Conservation (phyloP, 495 filamentous ascomycete genomes). For the Xylaria telfairii region DNA sequence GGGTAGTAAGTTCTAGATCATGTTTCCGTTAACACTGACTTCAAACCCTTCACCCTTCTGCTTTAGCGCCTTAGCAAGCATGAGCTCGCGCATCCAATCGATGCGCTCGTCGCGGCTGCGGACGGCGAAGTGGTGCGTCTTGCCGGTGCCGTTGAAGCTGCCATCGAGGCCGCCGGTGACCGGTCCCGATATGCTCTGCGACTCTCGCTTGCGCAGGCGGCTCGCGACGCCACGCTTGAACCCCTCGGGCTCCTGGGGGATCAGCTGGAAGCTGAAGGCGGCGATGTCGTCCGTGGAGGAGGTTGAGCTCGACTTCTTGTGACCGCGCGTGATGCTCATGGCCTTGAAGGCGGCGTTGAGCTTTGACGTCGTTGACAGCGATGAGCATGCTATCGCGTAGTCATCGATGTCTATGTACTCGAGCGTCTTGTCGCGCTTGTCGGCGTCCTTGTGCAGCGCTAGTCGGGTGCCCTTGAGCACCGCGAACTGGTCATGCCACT, state of each 20-base stretch:
- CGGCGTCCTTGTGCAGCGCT: constrained; percentile 76
- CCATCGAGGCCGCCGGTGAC: constrained; percentile 37
- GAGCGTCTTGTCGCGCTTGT: constrained; percentile 62
- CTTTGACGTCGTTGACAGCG: constrained; percentile 72
- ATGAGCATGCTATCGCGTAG: constrained; percentile 91
- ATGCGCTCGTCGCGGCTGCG: constrained; percentile 86
- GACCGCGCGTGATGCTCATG: constrained; percentile 68
- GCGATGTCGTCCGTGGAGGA: constrained; percentile 55
- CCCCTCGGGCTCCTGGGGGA: constrained; percentile 64
- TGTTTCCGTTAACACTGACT: constrained; percentile 81
- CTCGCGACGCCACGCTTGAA: constrained; percentile 47
- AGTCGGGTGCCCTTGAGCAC: constrained; percentile 83
- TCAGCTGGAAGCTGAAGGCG: constrained; percentile 89
- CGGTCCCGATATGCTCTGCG: constrained; percentile 34
- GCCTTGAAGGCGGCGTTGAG: constrained; percentile 88
- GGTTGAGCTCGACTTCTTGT: constrained; percentile 45
- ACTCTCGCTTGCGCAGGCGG: constrained; percentile 54
- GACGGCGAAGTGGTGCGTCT: constrained; percentile 95
- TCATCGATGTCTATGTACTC: constrained; percentile 94
- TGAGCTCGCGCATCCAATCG: constrained; percentile 97
- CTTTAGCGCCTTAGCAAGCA: constrained; percentile 90
- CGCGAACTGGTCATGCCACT: constrained; percentile 92
- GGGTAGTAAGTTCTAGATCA: constrained; percentile 62
- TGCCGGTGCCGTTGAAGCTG: constrained; percentile 65
- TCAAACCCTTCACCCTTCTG: constrained; percentile 82